A percentile compares a stretch with the other conserved stretches of the same genome.
Evolutionary conservation across 2,329 filamentous ascomycete genomes (phyloP).

Genomic region (Orbilia quercus): DNA sequence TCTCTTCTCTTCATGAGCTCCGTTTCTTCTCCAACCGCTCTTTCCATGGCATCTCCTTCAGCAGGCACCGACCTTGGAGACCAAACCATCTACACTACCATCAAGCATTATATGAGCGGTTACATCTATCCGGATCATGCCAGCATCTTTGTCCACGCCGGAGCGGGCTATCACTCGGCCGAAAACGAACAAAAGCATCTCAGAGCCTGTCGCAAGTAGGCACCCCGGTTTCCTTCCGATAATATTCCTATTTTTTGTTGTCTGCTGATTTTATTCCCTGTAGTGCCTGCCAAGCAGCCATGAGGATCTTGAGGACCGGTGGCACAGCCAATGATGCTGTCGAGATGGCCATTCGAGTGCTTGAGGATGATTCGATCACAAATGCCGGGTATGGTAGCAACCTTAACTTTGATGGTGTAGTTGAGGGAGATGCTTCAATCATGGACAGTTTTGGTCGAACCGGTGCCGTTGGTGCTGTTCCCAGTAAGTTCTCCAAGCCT

Average conservation of each 20-base stretch:
- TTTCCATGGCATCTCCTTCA: constrained; percentile 28
- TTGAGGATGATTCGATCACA: constrained; percentile 95
- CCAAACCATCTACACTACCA: constrained; percentile 35
- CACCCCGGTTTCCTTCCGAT: constrained; percentile 55
- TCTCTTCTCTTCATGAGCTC: constrained; percentile 9
- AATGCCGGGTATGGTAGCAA: constrained; percentile 98
- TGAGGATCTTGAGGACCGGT: constrained; percentile 81
- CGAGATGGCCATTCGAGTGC: constrained; percentile 84
- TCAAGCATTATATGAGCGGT: constrained; percentile 34
- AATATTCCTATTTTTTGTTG: background rate
- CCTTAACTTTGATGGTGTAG: constrained; percentile 85
- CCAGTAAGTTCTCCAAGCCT: constrained; percentile 72
- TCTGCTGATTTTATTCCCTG: constrained; percentile 65
- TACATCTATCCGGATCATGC: constrained; percentile 50
- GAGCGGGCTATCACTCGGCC: constrained; percentile 90
- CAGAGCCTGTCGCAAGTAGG: constrained; percentile 87
- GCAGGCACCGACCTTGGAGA: constrained; percentile 12
- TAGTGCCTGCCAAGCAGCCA: constrained; percentile 79
- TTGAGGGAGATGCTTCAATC: constrained; percentile 94
- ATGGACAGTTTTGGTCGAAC: constrained; percentile 91
- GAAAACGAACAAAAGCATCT: constrained; percentile 88
- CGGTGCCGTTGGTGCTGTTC: constrained; percentile 89
- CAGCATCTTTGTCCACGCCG: constrained; percentile 94
- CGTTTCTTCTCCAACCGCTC: constrained; percentile 15
- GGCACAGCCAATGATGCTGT: constrained; percentile 86